A percentile compares a stretch with the other conserved stretches of the same genome.
Evolutionary conservation across 345 rosid species (phyloP).

Genomic region (Eucalyptus curtisii): DNA sequence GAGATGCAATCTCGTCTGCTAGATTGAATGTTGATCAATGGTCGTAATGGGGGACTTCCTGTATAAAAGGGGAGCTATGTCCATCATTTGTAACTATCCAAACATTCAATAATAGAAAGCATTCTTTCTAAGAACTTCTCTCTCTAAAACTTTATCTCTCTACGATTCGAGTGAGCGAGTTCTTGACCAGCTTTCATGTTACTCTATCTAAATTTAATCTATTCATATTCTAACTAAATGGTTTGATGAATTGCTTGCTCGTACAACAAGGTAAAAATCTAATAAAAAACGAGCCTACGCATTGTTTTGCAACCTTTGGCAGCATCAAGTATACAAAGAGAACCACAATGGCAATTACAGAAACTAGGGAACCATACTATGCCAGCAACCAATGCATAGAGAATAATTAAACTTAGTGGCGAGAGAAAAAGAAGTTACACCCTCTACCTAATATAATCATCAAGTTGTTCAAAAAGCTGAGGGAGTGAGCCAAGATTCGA

Average conservation of each 20-base stretch:
- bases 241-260: not conserved
- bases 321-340: slow-evolving; percentile 44
- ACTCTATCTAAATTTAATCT: too few species aligned
- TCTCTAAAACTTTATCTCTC: too few species aligned
- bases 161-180: fast-evolving
- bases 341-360: slow-evolving; percentile 54
- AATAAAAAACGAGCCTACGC: slow-evolving; percentile 1
- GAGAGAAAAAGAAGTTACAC: not conserved
- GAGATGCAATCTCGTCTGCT: not conserved
- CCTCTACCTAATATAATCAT: not conserved
- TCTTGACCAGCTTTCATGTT: too few species aligned
- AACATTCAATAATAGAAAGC: too few species aligned
- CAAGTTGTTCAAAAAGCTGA: not conserved
- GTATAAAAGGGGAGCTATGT: not conserved
- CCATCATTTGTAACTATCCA: not conserved
- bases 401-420: not conserved
- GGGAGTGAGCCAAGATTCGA: not conserved
- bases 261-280: not conserved
- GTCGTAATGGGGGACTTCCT: too few species aligned
- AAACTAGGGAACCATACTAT: slow-evolving; percentile 65
- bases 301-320: slow-evolving; percentile 72
- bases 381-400: slow-evolving; percentile 56
- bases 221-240: not conserved
- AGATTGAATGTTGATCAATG: too few species aligned
- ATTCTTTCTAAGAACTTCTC: too few species aligned